Conservation (phyloP, 106 monocot genomes). For the Dendrobium chrysotoxum region DNA sequence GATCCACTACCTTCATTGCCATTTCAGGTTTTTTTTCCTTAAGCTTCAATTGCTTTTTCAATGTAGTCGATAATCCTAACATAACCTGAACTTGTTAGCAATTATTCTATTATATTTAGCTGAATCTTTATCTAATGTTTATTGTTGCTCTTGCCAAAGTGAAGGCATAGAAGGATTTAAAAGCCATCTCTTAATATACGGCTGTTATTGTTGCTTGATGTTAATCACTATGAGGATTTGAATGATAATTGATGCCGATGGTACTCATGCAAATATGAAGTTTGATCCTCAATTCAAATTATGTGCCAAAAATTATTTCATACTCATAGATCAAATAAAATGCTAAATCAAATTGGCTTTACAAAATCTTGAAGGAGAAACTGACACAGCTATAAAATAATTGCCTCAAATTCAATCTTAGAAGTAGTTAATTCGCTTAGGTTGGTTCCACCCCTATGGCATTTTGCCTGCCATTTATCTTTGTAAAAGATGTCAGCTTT, state of each 20-base stretch:
- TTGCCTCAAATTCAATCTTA: no score
- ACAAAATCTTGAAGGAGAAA: no score
- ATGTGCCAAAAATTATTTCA: no score
- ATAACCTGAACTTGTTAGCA: neutral
- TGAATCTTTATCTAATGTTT: neutral
- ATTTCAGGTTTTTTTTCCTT: constrained; percentile 54
- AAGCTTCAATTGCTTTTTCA: neutral
- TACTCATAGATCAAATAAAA: no score
- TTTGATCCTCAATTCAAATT: no score
- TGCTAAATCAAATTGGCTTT: no score
- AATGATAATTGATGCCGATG: no score
- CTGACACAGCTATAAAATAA: no score
- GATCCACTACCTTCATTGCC: constrained; percentile 83
- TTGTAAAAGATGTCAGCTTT: no score
- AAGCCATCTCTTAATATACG: neutral
- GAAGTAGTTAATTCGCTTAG: no score
- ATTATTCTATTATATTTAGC: neutral
- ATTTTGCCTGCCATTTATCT: no score
- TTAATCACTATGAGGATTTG: neutral
- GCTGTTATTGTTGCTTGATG: neutral
- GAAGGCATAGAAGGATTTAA: neutral
- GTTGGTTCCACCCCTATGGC: no score
- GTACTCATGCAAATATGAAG: neutral
- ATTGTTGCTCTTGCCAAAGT: neutral
- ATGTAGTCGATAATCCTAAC: neutral